Evolutionary conservation across 2,329 filamentous ascomycete genomes (phyloP).

Genomic region (Fusarium beomiforme): DNA sequence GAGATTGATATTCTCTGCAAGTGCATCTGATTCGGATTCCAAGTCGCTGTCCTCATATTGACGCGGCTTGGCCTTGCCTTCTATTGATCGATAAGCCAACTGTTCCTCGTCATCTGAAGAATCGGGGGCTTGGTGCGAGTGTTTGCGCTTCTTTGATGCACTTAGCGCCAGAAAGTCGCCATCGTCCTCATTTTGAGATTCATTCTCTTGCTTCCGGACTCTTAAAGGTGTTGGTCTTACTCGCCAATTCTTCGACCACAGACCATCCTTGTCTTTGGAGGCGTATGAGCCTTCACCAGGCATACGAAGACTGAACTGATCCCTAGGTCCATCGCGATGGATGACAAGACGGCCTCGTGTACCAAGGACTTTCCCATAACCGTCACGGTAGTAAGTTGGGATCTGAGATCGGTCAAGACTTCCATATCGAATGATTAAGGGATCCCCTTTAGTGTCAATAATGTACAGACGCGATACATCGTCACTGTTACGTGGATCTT

Average conservation of each 20-base stretch:
- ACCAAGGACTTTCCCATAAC: conserved; percentile 77
- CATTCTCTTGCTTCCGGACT: conserved; percentile 47
- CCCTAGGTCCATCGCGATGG: conserved; percentile 69
- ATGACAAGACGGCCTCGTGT: conserved; percentile 69
- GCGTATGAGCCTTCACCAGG: conserved; percentile 51
- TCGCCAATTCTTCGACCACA: conserved; percentile 55
- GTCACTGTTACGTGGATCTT: conserved; percentile 5
- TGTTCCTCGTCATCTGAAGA: conserved; percentile 59
- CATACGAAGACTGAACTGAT: conserved; percentile 62
- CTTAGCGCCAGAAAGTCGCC: conserved; percentile 62
- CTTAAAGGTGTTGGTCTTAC: conserved; percentile 53
- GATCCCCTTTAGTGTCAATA: conserved; percentile 80
- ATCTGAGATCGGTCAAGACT: conserved; percentile 76
- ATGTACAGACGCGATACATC: conserved; percentile 56
- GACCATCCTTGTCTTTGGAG: conserved; percentile 56
- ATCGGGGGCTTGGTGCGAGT: conserved; percentile 44
- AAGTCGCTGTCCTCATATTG: conserved; percentile 60
- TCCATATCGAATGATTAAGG: conserved; percentile 78
- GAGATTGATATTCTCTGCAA: conserved; percentile 48
- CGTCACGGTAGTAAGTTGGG: conserved; percentile 75
- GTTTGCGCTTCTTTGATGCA: conserved; percentile 55
- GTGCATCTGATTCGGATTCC: conserved; percentile 58
- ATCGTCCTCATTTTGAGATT: conserved; percentile 36
- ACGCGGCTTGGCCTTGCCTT: conserved; percentile 66
- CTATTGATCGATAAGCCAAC: conserved; percentile 72